Conservation (phyloP, 2,329 filamentous ascomycete genomes). For the Neoascochyta sp. region DNA sequence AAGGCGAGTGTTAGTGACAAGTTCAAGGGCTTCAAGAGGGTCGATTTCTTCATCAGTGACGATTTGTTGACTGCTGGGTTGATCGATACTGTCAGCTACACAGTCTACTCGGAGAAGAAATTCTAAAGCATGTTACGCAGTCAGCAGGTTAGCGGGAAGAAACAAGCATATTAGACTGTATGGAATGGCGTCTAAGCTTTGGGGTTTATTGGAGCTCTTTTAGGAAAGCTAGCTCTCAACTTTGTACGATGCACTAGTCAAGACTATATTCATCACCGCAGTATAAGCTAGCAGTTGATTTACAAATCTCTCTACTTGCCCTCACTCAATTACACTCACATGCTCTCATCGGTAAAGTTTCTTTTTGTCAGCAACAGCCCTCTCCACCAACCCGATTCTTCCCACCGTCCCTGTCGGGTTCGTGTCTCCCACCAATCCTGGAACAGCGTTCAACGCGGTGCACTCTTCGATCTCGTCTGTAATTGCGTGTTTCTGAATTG, state of each 20-base stretch:
- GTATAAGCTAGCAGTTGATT: too few species aligned
- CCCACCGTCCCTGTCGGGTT: neutral
- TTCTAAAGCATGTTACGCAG: too few species aligned
- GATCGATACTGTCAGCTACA: slow-evolving; percentile 6
- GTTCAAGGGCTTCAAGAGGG: slow-evolving; percentile 6
- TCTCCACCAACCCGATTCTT: slow-evolving; percentile 3
- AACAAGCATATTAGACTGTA: too few species aligned
- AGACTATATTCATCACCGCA: too few species aligned
- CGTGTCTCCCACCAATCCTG: slow-evolving; percentile 5
- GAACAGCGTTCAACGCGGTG: neutral
- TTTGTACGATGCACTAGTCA: too few species aligned
- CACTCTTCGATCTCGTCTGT: slow-evolving; percentile 1
- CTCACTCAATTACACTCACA: neutral
- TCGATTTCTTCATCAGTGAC: slow-evolving; percentile 1
- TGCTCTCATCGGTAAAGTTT: neutral
- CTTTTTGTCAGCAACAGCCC: neutral
- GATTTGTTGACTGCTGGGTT: slow-evolving; percentile 1
- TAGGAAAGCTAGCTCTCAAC: too few species aligned
- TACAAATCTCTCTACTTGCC: too few species aligned
- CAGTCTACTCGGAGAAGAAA: too few species aligned
- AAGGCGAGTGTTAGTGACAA: slow-evolving; percentile 1
- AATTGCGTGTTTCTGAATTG: slow-evolving; percentile 1
- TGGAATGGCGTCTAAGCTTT: too few species aligned
- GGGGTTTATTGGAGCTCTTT: too few species aligned
- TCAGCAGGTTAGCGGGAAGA: too few species aligned